Percentiles rank a stretch among this genome's conserved stretches.
Evolutionary conservation across 106 monocot genomes (phyloP).

Genomic region (Platanthera zijinensis): DNA sequence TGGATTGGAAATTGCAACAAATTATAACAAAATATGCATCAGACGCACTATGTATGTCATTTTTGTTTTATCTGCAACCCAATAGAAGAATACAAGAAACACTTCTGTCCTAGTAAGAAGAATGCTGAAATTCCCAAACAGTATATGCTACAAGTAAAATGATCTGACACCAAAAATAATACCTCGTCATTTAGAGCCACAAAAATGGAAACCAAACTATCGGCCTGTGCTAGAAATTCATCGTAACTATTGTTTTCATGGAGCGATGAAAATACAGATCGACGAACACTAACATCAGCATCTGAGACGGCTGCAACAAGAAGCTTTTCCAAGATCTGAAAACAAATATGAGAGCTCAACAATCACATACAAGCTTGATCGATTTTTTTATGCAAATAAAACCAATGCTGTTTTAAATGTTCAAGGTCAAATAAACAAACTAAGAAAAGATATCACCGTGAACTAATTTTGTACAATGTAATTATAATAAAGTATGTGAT

Average conservation of each 20-base stretch:
- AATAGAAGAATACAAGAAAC: not conserved
- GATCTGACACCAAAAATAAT: slow-evolving; percentile 6
- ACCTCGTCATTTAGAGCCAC: slow-evolving; percentile 96
- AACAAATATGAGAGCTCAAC: not conserved
- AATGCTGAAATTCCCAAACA: not conserved
- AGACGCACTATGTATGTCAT: not conserved
- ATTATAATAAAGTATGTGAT: not conserved
- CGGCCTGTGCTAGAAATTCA: slow-evolving; percentile 89
- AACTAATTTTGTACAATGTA: not conserved
- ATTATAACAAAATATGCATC: not conserved
- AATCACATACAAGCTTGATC: not conserved
- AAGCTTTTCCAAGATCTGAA: slow-evolving; percentile 94
- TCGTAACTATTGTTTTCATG: slow-evolving; percentile 63
- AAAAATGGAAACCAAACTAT: slow-evolving; percentile 86
- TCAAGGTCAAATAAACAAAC: not conserved
- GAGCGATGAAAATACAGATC: slow-evolving; percentile 69
- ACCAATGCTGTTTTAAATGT: not conserved
- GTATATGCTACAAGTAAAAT: not conserved
- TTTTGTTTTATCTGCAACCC: not conserved
- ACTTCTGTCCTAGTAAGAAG: not conserved
- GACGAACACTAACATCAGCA: slow-evolving; percentile 81
- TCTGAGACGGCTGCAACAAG: slow-evolving; percentile 89
- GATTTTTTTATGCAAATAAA: not conserved
- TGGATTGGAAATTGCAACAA: not conserved
- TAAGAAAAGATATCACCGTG: not conserved